Base-by-base conservation (phyloP, 2,329 filamentous ascomycete genomes). In the Phyllosticta paracitricarpa region DNA sequence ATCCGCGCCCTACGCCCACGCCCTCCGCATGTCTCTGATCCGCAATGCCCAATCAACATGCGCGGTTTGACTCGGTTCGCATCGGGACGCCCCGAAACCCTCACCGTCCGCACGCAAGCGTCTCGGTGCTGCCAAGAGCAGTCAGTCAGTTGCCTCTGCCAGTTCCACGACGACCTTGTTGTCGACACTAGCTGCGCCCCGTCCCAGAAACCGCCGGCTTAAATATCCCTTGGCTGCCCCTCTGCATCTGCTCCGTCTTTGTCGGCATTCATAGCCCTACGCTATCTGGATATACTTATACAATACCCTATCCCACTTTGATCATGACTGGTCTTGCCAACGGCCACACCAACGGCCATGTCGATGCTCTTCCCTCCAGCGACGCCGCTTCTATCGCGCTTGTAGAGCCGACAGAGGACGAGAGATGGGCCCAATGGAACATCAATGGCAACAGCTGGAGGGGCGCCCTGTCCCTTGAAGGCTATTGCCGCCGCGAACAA, bases 401-500 rank as follows among this genome's bases (percentile, higher is more conserved):
- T 30, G 80, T 80, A 25, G 77, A 80, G 28, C 81, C 83, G 2
- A 84, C 81, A 1, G 73, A 76, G 19, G 74, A 78, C 54, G 84
- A 87, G 69, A 78, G 78, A 57, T 68, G 79, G 58, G 75, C 77
- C 51, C 80, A 81, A 58, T 78, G 79, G 66, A 77, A 75, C 40
- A 73, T 80, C 58, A 86, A 86, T 68, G 81, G 78, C 61, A 68
- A 71, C 1, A 78, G 81, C 66, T 87, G 84, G 84, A 77, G 79
- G 59, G 84, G 84, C 3, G 77, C 79, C 0, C 71, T 87, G 22
- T 75, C 77, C 12, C 63, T 81, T 2, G 75, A 82, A 26, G 75
- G 80, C 52, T 87, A 87, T 66, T 75, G 86, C 25, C 77, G 77
- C 14, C 81, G 84, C 57, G 84, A 87, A 69, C 71, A 78, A 22